Conservation (phyloP, 352 stramenopile genomes). For the Globisporangium orthogonon region DNA sequence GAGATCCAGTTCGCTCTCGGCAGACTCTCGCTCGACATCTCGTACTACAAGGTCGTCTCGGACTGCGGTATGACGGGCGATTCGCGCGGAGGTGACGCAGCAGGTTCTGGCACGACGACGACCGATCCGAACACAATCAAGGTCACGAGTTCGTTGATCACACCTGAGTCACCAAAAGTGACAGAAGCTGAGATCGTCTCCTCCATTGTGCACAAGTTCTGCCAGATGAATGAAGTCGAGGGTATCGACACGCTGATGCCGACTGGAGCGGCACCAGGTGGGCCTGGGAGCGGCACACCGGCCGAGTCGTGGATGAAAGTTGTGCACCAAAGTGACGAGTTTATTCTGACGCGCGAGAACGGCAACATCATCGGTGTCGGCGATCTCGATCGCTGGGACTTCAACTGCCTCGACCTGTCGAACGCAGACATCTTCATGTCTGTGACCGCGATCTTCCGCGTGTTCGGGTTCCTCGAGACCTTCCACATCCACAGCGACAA, state of each 20-base stretch:
- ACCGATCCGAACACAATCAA: constrained; percentile 9
- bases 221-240: constrained; percentile 17
- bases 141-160: constrained; percentile 4
- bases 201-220: constrained; percentile 54
- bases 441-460: constrained; percentile 35
- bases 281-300: not conserved
- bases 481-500: constrained; percentile 53
- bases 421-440: constrained; percentile 50
- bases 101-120: too few species aligned
- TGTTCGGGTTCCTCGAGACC: constrained; percentile 45
- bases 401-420: constrained; percentile 40
- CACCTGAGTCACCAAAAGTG: constrained; percentile 25
- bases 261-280: not conserved
- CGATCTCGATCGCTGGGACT: constrained; percentile 15
- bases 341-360: constrained; percentile 23
- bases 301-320: constrained; percentile 10
- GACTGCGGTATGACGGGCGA: constrained; percentile 19
- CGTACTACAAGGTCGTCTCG: constrained; percentile 71
- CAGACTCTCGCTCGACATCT: constrained; percentile 62
- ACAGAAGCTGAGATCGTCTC: constrained; percentile 52
- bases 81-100: too few species aligned
- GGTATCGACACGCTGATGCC: constrained; percentile 17
- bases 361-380: constrained; percentile 35
- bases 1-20: constrained; percentile 69
- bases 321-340: constrained; percentile 9